Percentiles rank a stretch among this genome's conserved stretches.
Conservation (phyloP, 1,284 basidiomycete genomes). For the Phylloporus sp. region DNA sequence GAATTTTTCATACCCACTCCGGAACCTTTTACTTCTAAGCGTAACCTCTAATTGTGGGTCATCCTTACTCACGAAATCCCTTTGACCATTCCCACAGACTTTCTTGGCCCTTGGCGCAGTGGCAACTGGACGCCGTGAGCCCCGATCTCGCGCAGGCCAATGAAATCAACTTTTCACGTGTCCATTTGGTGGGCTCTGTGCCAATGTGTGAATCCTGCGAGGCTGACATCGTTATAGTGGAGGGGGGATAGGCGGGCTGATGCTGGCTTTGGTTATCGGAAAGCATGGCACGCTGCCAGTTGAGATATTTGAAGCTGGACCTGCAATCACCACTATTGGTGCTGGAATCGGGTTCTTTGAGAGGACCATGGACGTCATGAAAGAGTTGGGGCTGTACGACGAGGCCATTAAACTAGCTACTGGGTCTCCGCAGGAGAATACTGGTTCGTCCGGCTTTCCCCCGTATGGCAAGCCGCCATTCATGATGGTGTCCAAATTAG, state of each 20-base stretch:
- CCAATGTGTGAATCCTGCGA: not conserved
- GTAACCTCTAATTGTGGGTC: too few relatives aligned
- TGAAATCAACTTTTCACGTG: slow-evolving; percentile 13
- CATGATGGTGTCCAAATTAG: slow-evolving; percentile 1
- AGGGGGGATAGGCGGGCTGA: slow-evolving; percentile 44
- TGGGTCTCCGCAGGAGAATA: slow-evolving; percentile 16
- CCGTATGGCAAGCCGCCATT: not conserved
- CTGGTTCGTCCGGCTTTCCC: slow-evolving; percentile 10
- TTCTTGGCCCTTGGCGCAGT: too few relatives aligned
- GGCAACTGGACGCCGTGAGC: too few relatives aligned
- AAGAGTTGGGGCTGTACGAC: slow-evolving; percentile 35
- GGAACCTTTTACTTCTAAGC: too few relatives aligned
- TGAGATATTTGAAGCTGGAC: slow-evolving; percentile 41
- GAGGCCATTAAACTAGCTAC: slow-evolving; percentile 17
- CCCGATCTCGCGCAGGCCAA: not conserved
- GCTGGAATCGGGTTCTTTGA: slow-evolving; percentile 43
- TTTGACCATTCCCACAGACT: too few relatives aligned
- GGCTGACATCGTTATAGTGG: slow-evolving; percentile 31
- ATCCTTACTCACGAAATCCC: too few relatives aligned
- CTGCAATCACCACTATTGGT: slow-evolving; percentile 41
- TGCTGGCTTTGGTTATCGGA: slow-evolving; percentile 39
- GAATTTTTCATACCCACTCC: too few relatives aligned
- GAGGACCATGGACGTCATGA: slow-evolving; percentile 40
- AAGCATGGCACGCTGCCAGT: slow-evolving; percentile 28
- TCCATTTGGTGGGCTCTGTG: slow-evolving; percentile 15